Conservation (phyloP, 345 rosid species). For the Eucalyptus marginata region DNA sequence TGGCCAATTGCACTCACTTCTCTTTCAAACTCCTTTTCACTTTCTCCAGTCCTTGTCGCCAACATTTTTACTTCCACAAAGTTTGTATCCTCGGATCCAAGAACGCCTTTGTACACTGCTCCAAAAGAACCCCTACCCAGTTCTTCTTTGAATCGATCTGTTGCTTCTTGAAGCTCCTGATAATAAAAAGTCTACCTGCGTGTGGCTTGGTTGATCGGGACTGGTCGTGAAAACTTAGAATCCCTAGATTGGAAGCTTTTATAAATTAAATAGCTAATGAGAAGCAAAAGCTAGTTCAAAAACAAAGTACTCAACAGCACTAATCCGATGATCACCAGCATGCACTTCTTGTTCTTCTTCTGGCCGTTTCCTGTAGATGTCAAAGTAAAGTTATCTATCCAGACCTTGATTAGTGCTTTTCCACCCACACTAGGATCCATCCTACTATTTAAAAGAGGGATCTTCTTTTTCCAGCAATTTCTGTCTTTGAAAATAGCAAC, state of each 20-base stretch:
- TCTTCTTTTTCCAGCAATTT: no score
- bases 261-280: background rate
- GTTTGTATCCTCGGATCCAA: background rate
- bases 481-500: no score
- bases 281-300: background rate
- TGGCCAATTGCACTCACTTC: conserved; percentile 8
- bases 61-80: conserved; percentile 6
- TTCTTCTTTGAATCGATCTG: background rate
- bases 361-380: background rate
- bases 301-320: background rate
- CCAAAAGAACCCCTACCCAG: conserved; percentile 10
- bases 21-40: conserved; percentile 7
- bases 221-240: no score
- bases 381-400: no score
- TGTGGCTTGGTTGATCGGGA: background rate
- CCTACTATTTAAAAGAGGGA: no score
- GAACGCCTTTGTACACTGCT: background rate
- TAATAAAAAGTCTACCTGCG: background rate
- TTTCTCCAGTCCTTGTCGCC: background rate
- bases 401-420: no score
- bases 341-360: background rate
- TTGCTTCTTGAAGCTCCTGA: background rate
- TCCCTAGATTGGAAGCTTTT: background rate
- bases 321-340: background rate
- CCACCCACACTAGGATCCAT: no score